phyloP scores from a whole-genome alignment of 495 filamentous ascomycete species.

The Penicillium steckii region DNA sequence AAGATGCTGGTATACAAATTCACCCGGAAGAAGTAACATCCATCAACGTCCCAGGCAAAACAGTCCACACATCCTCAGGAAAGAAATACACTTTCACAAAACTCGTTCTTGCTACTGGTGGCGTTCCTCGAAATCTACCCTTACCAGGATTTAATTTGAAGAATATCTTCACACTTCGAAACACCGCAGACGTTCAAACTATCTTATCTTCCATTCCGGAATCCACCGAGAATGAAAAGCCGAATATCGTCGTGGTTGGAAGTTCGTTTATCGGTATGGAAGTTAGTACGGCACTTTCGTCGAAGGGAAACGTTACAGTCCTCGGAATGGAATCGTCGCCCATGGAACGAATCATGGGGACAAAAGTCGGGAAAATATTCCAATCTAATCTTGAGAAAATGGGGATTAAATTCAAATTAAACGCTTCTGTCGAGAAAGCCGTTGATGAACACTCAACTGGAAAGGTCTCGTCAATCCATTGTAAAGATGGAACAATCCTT shows the following conservation, averaged over 20 bases:
- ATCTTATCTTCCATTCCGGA: slow-evolving; percentile 48
- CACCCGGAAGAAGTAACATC: slow-evolving; percentile 71
- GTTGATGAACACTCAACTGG: slow-evolving; percentile 57
- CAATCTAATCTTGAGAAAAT: slow-evolving; percentile 73
- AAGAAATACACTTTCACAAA: slow-evolving; percentile 76
- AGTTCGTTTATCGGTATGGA: slow-evolving; percentile 98
- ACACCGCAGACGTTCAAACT: slow-evolving; percentile 67
- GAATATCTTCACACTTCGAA: slow-evolving; percentile 84
- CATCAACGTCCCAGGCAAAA: slow-evolving; percentile 73
- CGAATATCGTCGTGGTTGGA: slow-evolving; percentile 90
- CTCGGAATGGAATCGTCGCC: slow-evolving; percentile 90
- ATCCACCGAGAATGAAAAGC: slow-evolving; percentile 64
- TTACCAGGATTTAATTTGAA: slow-evolving; percentile 79
- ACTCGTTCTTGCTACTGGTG: slow-evolving; percentile 85
- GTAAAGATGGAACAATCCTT: slow-evolving; percentile 85
- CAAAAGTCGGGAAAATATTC: slow-evolving; percentile 76
- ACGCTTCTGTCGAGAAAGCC: slow-evolving; percentile 77
- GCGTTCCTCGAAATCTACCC: slow-evolving; percentile 73
- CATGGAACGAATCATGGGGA: slow-evolving; percentile 84
- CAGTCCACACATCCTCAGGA: slow-evolving; percentile 69
- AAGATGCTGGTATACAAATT: slow-evolving; percentile 68
- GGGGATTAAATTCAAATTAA: slow-evolving; percentile 84
- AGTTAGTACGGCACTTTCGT: slow-evolving; percentile 73
- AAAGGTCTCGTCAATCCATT: slow-evolving; percentile 73
- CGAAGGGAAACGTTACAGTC: slow-evolving; percentile 78